Conservation (phyloP, 1,284 basidiomycete genomes). For the Puccinia sorghi region DNA sequence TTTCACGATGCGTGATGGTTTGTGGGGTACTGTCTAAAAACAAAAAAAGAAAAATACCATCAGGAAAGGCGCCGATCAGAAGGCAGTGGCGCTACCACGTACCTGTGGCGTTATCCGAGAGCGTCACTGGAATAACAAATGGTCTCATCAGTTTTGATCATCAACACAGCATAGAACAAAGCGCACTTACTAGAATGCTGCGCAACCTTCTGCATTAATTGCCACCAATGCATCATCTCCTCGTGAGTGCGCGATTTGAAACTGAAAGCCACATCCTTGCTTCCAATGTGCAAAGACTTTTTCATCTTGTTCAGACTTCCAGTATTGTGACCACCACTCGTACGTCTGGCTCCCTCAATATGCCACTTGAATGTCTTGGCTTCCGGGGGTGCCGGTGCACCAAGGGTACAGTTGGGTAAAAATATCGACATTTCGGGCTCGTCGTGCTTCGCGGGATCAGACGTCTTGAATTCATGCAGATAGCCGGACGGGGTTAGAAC, state of each 20-base stretch:
- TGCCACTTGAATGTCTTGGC: constrained; percentile 54
- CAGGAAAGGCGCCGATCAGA: constrained; percentile 1
- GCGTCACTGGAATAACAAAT: background rate
- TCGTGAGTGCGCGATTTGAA: constrained; percentile 55
- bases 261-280: constrained; percentile 53
- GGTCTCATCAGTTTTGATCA: background rate
- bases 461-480: constrained; percentile 55
- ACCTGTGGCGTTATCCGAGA: constrained; percentile 17
- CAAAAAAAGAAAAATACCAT: background rate
- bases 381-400: constrained; percentile 51
- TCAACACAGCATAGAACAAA: background rate
- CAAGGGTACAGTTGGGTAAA: constrained; percentile 55
- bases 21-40: background rate
- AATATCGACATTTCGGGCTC: constrained; percentile 55
- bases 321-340: constrained; percentile 30
- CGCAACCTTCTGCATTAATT: constrained; percentile 47
- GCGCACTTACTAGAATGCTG: constrained; percentile 26
- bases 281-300: constrained; percentile 54
- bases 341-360: constrained; percentile 52
- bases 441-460: constrained; percentile 52
- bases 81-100: too few relatives aligned
- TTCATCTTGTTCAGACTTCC: constrained; percentile 52
- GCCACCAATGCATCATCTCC: constrained; percentile 55
- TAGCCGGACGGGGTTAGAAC: constrained; percentile 56
- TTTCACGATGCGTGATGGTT: constrained; percentile 25